These are phyloP conservation scores for Alternaria infectoria DNA, from an alignment of 2,329 filamentous ascomycete genomes.

Conservation along the genomic window DNA sequence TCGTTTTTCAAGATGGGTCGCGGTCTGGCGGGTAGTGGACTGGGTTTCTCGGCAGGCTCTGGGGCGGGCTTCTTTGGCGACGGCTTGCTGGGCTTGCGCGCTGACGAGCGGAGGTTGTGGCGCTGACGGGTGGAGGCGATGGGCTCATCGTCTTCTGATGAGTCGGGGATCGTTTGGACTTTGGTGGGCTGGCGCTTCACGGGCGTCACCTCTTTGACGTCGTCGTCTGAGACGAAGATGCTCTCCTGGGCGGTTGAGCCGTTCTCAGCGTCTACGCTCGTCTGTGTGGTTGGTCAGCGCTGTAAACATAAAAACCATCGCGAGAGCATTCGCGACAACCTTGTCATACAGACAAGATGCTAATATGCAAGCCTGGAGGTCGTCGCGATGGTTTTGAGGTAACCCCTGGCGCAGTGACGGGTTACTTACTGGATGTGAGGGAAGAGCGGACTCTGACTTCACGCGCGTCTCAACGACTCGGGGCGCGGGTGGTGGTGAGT, in stretches of 20 bases:
- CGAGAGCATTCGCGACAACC: background rate
- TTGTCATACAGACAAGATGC: background rate
- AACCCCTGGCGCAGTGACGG: background rate
- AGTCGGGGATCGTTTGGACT: background rate
- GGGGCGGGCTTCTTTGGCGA: conserved; percentile 4
- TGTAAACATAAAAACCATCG: background rate
- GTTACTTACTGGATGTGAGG: background rate
- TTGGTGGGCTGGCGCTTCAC: background rate
- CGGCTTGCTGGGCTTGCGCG: background rate
- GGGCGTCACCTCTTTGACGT: background rate
- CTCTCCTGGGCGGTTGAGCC: background rate
- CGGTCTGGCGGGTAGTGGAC: conserved; percentile 19
- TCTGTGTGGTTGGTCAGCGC: background rate
- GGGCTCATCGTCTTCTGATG: background rate
- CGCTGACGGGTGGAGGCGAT: background rate
- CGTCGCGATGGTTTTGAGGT: background rate
- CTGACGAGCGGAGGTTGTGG: background rate
- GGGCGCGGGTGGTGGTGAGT: background rate
- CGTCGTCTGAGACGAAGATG: background rate
- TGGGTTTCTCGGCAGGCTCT: conserved; percentile 18
- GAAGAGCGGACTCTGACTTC: background rate
- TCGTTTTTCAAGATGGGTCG: conserved; percentile 37
- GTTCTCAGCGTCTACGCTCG: background rate
- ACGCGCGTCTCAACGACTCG: background rate
- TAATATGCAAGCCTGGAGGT: background rate